phyloP scores from a whole-genome alignment of 2,329 filamentous ascomycete species.

The Aspergillus ustus region DNA sequence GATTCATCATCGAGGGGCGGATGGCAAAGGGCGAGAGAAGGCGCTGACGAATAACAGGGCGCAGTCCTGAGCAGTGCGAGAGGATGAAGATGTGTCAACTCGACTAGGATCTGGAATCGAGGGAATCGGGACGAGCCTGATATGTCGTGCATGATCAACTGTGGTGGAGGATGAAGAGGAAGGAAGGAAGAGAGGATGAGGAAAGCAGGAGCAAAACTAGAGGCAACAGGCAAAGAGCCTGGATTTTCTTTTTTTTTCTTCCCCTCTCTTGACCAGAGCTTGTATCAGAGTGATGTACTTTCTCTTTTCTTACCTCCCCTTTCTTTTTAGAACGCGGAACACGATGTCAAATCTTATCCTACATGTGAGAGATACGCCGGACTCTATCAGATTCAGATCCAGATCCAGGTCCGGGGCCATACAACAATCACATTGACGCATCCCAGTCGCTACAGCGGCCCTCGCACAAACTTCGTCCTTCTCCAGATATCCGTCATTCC shows the following conservation, averaged over 20 bases:
- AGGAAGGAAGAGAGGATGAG: background rate
- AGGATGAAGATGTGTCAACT: slow-evolving; percentile 27
- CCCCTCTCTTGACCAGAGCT: background rate
- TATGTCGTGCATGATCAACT: slow-evolving; percentile 31
- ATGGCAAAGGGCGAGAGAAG: slow-evolving; percentile 17
- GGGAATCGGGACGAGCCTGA: slow-evolving; percentile 24
- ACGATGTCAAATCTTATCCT: slow-evolving; percentile 7
- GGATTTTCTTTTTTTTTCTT: slow-evolving; percentile 15
- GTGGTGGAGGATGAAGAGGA: slow-evolving; percentile 13
- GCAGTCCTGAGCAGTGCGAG: slow-evolving; percentile 14
- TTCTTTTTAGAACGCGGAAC: background rate
- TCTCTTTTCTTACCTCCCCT: slow-evolving; percentile 1
- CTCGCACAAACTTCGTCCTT: background rate
- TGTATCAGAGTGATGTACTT: background rate
- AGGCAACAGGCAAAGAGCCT: slow-evolving; percentile 3
- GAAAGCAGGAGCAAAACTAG: background rate
- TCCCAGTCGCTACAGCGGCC: background rate
- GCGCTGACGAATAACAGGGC: slow-evolving; percentile 27
- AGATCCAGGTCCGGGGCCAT: background rate
- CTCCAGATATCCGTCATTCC: slow-evolving; percentile 1
- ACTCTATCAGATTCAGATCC: slow-evolving; percentile 7
- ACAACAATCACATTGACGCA: slow-evolving; percentile 11
- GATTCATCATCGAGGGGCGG: slow-evolving; percentile 16
- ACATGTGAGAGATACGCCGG: slow-evolving; percentile 6
- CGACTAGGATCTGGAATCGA: slow-evolving; percentile 19